A percentile compares a stretch with the other conserved stretches of the same genome.
Conservation (phyloP, 1,139 yeast genomes). For the Pneumocystis canis region DNA sequence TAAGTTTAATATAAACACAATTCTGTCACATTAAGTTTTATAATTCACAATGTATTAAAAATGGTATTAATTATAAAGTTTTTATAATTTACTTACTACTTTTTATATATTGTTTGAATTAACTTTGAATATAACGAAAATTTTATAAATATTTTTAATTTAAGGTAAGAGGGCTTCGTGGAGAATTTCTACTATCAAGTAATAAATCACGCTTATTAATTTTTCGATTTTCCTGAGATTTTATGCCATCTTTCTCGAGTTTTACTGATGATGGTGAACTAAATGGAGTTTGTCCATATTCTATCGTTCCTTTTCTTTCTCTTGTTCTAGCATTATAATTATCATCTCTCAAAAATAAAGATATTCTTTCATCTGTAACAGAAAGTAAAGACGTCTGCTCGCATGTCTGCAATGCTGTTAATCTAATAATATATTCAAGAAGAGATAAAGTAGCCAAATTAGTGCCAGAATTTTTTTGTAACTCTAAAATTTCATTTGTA, state of each 20-base stretch:
- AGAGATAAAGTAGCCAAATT: slow-evolving; percentile 34
- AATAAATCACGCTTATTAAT: neutral
- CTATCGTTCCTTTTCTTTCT: neutral
- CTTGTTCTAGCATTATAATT: neutral
- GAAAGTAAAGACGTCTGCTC: slow-evolving; percentile 43
- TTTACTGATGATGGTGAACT: neutral
- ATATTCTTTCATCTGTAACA: slow-evolving; percentile 52
- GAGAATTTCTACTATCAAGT: neutral
- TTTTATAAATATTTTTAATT: neutral
- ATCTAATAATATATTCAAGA: slow-evolving; percentile 49
- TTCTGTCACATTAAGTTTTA: neutral
- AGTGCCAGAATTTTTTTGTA: slow-evolving; percentile 4
- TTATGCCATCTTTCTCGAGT: neutral
- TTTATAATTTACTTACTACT: neutral
- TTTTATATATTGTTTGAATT: neutral
- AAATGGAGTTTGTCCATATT: neutral
- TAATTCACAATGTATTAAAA: neutral
- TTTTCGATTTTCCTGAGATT: neutral
- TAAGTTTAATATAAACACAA: neutral
- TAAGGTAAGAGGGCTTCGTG: neutral
- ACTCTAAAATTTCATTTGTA: slow-evolving; percentile 2
- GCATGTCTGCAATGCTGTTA: slow-evolving; percentile 46
- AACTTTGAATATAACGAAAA: neutral
- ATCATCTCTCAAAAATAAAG: slow-evolving; percentile 51
- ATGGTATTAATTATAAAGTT: neutral